phyloP scores from a whole-genome alignment of 1,139 yeast species.

The Suhomyces taliae region DNA sequence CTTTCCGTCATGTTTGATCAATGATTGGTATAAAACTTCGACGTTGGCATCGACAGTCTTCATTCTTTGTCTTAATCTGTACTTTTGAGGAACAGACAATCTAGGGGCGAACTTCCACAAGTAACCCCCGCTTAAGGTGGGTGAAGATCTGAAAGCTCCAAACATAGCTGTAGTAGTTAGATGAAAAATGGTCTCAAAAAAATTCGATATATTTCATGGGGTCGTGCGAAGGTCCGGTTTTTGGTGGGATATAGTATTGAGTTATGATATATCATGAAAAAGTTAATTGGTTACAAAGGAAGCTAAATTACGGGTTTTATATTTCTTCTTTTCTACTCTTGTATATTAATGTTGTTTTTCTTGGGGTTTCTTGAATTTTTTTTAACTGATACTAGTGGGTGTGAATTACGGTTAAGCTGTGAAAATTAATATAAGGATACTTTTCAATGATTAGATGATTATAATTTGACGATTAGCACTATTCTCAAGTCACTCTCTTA shows the following conservation, averaged over 20 bases:
- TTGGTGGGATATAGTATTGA: neutral
- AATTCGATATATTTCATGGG: constrained; percentile 1
- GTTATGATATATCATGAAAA: too few species aligned
- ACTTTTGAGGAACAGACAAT: constrained; percentile 78
- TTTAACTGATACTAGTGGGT: too few species aligned
- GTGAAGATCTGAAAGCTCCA: constrained; percentile 75
- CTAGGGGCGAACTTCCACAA: constrained; percentile 74
- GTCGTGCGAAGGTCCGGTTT: neutral
- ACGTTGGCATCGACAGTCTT: constrained; percentile 78
- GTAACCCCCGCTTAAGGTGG: constrained; percentile 72
- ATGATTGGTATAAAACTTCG: constrained; percentile 64
- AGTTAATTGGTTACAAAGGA: too few species aligned
- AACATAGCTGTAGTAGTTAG: constrained; percentile 48
- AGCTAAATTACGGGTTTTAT: too few species aligned
- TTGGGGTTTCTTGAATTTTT: too few species aligned
- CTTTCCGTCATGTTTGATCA: constrained; percentile 28
- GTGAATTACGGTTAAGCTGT: too few species aligned
- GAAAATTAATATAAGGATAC: too few species aligned
- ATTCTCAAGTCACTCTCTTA: too few species aligned
- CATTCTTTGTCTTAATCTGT: constrained; percentile 80
- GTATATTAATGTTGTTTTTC: too few species aligned
- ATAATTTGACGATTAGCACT: too few species aligned
- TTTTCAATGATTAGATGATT: too few species aligned
- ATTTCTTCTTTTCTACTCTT: too few species aligned
- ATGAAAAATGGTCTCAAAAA: neutral